Percentiles rank a stretch among this genome's conserved stretches.
Conservation (phyloP, 2,329 filamentous ascomycete genomes). For the Epichloe coenophiala region DNA sequence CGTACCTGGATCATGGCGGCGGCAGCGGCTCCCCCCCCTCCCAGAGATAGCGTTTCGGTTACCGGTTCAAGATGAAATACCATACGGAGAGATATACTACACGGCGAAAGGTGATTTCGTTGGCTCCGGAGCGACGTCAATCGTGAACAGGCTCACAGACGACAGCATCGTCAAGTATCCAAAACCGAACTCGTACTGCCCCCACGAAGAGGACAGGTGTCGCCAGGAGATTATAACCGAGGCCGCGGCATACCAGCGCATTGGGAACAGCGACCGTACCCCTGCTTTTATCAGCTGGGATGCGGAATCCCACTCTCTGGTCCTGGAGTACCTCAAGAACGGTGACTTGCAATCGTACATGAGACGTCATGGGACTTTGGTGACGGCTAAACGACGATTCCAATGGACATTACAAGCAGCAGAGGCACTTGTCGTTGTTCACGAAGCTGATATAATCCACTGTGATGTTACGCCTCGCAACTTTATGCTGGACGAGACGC, state of each 20-base stretch:
- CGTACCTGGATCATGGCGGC: too few species aligned
- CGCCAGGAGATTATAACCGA: not conserved
- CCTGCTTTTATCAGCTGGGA: constrained; percentile 1
- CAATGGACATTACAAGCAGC: not conserved
- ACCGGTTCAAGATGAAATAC: not conserved
- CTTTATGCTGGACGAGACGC: too few species aligned
- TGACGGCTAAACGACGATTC: not conserved
- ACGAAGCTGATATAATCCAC: not conserved
- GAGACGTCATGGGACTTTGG: not conserved
- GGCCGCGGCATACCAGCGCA: not conserved
- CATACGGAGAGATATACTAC: constrained; percentile 9
- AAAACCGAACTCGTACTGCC: constrained; percentile 10
- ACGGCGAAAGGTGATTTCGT: constrained; percentile 9
- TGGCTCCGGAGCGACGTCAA: constrained; percentile 8
- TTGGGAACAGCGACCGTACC: not conserved
- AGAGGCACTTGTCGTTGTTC: not conserved
- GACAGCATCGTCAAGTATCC: constrained; percentile 11
- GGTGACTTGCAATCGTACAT: not conserved
- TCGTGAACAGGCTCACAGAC: constrained; percentile 9
- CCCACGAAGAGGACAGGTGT: constrained; percentile 6
- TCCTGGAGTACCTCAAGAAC: not conserved
- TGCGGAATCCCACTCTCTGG: not conserved
- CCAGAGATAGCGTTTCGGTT: too few species aligned
- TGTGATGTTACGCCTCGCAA: too few species aligned
- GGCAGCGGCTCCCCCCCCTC: too few species aligned